These are phyloP conservation scores for Epicoccum nigrum DNA, from an alignment of 2,329 filamentous ascomycete genomes.

Conservation along the genomic window DNA sequence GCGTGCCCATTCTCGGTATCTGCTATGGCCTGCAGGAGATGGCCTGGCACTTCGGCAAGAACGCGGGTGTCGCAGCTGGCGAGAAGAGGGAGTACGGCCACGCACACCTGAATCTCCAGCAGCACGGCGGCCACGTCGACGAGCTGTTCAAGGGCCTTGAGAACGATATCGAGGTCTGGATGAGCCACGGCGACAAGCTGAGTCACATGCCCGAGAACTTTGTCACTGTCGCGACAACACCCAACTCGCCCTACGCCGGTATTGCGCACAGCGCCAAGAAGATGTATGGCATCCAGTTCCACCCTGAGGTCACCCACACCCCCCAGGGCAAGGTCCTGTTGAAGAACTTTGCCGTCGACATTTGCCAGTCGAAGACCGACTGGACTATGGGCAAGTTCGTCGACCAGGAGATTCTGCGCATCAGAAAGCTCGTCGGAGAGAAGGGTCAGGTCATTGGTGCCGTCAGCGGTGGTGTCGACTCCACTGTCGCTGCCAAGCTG, in stretches of 20 bases:
- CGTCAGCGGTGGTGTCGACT: conserved; percentile 85
- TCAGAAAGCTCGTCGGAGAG: conserved; percentile 80
- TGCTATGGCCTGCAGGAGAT: conserved; percentile 75
- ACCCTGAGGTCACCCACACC: conserved; percentile 83
- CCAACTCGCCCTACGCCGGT: conserved; percentile 78
- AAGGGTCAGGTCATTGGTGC: conserved; percentile 82
- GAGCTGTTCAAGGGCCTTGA: conserved; percentile 78
- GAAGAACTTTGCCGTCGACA: conserved; percentile 81
- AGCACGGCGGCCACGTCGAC: conserved; percentile 68
- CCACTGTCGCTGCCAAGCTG: conserved; percentile 82
- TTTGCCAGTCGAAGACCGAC: conserved; percentile 76
- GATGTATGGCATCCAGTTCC: conserved; percentile 85
- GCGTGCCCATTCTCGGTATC: conserved; percentile 66
- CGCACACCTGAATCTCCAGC: conserved; percentile 67
- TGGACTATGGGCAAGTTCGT: conserved; percentile 90
- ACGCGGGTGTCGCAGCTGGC: conserved; percentile 66
- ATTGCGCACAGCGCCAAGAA: conserved; percentile 75
- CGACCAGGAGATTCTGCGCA: conserved; percentile 78
- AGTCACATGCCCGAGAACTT: conserved; percentile 75
- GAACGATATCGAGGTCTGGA: conserved; percentile 75
- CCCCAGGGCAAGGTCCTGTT: conserved; percentile 72
- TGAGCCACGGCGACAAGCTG: conserved; percentile 91
- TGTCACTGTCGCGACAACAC: conserved; percentile 73
- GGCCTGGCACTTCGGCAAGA: conserved; percentile 71
- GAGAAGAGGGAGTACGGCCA: conserved; percentile 74